These are phyloP conservation scores for Haplosporangium sp. DNA, from an alignment of 371 early-diverging fungal genomes.

Conservation along the genomic window DNA sequence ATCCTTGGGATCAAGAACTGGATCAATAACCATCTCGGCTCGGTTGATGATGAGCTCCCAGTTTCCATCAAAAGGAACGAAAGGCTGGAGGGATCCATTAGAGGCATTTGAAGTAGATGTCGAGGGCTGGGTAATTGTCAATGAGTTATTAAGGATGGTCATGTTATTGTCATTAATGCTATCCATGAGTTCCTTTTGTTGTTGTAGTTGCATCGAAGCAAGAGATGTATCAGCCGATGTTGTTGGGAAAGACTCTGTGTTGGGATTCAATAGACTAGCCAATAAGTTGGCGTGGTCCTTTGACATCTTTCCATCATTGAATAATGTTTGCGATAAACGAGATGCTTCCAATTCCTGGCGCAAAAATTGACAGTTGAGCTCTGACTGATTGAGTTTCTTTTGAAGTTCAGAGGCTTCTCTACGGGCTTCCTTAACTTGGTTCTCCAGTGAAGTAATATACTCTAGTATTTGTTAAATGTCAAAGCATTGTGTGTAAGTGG, in stretches of 20 bases:
- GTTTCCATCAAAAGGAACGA: conserved; percentile 40
- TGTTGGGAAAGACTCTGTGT: conserved; percentile 52
- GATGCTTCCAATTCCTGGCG: conserved; percentile 45
- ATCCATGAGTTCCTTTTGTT: conserved; percentile 51
- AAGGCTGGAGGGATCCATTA: conserved; percentile 37
- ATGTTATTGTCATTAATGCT: conserved; percentile 47
- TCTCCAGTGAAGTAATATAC: conserved; percentile 82
- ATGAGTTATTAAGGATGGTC: conserved; percentile 47
- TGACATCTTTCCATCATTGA: conserved; percentile 57
- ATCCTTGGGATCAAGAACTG: conserved; percentile 36
- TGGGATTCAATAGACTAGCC: conserved; percentile 50
- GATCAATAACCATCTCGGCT: conserved; percentile 29
- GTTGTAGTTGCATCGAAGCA: conserved; percentile 22
- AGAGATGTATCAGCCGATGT: background rate
- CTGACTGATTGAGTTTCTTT: conserved; percentile 35
- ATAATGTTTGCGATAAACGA: conserved; percentile 38
- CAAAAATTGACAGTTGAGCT: conserved; percentile 45
- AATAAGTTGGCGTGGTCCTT: conserved; percentile 47
- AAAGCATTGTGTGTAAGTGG: background rate
- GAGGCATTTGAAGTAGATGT: background rate
- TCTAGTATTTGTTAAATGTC: conserved; percentile 54
- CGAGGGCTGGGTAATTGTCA: conserved; percentile 13
- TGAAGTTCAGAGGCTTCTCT: conserved; percentile 43
- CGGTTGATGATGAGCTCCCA: conserved; percentile 54
- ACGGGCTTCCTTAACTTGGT: conserved; percentile 65